Conservation (phyloP, 495 filamentous ascomycete genomes). For the Letharia lupina region DNA sequence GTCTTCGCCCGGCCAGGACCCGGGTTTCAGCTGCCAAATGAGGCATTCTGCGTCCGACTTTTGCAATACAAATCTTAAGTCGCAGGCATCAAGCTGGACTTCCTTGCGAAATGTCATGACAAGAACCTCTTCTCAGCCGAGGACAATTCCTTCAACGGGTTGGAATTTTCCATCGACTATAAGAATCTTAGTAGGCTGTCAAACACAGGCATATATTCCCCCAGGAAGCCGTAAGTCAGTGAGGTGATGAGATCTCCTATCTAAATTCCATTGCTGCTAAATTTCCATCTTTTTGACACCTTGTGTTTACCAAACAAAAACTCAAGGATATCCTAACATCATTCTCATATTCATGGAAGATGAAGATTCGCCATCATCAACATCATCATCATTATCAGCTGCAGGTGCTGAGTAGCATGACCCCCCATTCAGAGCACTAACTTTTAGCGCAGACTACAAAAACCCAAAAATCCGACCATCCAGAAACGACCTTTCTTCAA, state of each 20-base stretch:
- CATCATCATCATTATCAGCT: constrained; percentile 6
- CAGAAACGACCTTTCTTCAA: constrained; percentile 4
- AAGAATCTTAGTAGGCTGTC: neutral
- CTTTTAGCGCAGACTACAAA: neutral
- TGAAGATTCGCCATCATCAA: neutral
- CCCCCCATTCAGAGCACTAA: constrained; percentile 4
- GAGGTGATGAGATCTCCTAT: neutral
- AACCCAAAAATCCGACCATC: neutral
- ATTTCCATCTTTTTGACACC: neutral
- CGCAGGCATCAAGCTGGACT: neutral
- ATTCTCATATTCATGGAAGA: neutral
- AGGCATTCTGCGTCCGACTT: neutral
- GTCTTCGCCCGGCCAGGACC: neutral
- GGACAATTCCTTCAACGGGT: neutral
- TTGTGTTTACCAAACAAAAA: neutral
- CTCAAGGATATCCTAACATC: neutral
- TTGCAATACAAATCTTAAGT: neutral
- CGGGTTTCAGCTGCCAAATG: neutral
- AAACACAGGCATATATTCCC: neutral
- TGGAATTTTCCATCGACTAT: neutral
- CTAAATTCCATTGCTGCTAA: neutral
- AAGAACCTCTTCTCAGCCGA: neutral
- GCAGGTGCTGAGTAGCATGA: neutral
- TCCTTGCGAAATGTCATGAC: neutral
- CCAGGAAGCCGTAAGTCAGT: neutral